phyloP scores from a whole-genome alignment of 1,284 basidiomycete genomes.

The Cutaneotrichosporon cavernicola region DNA sequence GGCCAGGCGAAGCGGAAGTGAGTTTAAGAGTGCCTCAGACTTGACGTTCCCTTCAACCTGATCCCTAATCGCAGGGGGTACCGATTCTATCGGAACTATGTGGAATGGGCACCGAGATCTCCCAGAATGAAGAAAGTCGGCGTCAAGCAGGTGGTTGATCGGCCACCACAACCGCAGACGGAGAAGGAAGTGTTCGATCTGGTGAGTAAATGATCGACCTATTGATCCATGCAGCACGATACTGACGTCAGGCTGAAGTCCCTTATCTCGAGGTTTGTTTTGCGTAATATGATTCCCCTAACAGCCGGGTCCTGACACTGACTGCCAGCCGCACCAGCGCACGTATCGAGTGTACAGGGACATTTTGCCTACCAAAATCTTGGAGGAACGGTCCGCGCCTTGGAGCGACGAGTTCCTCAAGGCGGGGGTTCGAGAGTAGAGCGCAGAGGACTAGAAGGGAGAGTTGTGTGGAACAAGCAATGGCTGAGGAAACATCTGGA shows the following conservation, averaged over 20 bases:
- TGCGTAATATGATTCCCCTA: not conserved
- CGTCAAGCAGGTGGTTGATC: not conserved
- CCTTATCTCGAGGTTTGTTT: constrained; percentile 1
- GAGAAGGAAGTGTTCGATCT: not conserved
- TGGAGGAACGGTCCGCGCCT: not conserved
- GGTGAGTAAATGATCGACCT: not conserved
- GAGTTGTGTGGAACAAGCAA: not conserved
- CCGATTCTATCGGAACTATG: not conserved
- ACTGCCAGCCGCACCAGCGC: not conserved
- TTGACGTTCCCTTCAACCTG: not conserved
- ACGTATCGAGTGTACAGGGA: not conserved
- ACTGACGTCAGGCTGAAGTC: not conserved
- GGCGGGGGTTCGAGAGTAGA: not conserved
- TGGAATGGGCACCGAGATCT: not conserved
- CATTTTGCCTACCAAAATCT: not conserved
- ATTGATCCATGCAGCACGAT: not conserved
- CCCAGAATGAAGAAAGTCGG: not conserved
- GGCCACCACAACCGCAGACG: not conserved
- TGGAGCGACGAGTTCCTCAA: not conserved
- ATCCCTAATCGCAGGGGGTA: not conserved
- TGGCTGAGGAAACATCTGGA: not conserved
- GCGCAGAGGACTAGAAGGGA: not conserved
- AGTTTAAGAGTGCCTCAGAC: not conserved
- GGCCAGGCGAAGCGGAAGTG: not conserved
- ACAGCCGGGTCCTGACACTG: not conserved